Evolutionary conservation across 768 basidiomycete genomes (phyloP).

Genomic region (Chalciporus pseudorubinellus): DNA sequence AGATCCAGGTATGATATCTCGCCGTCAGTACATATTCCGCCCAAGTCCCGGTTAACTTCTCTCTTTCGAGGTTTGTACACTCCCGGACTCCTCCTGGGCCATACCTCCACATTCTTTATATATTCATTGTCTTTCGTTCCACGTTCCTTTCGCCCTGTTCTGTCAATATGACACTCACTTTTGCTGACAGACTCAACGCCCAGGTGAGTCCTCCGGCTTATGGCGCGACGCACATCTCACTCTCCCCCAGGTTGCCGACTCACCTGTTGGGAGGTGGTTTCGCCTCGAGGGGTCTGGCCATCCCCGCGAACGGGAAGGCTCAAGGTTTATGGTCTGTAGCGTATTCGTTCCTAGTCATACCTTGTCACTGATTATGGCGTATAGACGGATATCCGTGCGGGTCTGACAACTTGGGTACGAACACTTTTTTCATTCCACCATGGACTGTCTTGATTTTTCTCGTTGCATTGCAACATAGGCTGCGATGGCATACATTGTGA

Average conservation of each 20-base stretch:
- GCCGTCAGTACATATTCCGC: slow-evolving; percentile 2
- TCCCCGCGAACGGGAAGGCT: slow-evolving; percentile 58
- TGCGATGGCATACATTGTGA: slow-evolving; percentile 82
- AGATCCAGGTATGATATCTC: background rate
- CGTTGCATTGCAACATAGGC: slow-evolving; percentile 40
- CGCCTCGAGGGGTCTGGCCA: slow-evolving; percentile 70
- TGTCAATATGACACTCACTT: slow-evolving; percentile 36
- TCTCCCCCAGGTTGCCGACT: slow-evolving; percentile 36
- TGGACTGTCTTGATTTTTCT: slow-evolving; percentile 1
- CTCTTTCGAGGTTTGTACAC: slow-evolving; percentile 5
- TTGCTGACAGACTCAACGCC: slow-evolving; percentile 42
- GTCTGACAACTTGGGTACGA: slow-evolving; percentile 77
- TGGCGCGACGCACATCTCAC: background rate
- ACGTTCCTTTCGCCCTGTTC: slow-evolving; percentile 20
- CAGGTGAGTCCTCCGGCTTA: slow-evolving; percentile 25
- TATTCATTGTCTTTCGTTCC: slow-evolving; percentile 9
- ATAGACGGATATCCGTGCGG: slow-evolving; percentile 76
- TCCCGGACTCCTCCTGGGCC: background rate
- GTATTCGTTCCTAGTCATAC: background rate
- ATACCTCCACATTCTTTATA: slow-evolving; percentile 21
- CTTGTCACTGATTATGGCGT: slow-evolving; percentile 5
- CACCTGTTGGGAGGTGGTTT: slow-evolving; percentile 61
- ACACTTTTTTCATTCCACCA: background rate
- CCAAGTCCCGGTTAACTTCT: background rate
- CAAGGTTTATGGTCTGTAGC: slow-evolving; percentile 53